Evolutionary conservation across 495 filamentous ascomycete species (phyloP).

Genomic region (Podospora conica): DNA sequence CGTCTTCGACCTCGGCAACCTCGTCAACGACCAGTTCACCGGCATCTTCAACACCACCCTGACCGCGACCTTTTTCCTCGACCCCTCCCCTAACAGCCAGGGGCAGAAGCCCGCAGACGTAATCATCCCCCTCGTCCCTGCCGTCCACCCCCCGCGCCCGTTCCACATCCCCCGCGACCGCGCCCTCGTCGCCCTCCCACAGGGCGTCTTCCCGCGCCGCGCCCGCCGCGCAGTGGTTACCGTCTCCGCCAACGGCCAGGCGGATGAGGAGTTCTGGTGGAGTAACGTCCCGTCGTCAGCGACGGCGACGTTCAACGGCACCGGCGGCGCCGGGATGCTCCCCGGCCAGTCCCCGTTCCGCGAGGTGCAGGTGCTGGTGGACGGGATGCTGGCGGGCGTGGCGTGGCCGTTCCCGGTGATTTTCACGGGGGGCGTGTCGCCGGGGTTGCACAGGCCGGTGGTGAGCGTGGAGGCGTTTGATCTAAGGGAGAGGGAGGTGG

Average conservation of each 20-base stretch:
- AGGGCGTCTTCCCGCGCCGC: conserved; percentile 48
- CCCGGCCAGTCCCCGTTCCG: conserved; percentile 74
- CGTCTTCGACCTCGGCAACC: conserved; percentile 79
- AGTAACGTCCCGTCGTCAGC: conserved; percentile 67
- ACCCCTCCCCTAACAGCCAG: conserved; percentile 30
- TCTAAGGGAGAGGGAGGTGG: conserved; percentile 73
- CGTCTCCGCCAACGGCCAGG: conserved; percentile 72
- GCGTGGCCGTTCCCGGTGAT: conserved; percentile 82
- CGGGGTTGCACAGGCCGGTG: conserved; percentile 76
- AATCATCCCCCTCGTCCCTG: conserved; percentile 65
- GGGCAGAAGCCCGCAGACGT: conserved; percentile 49
- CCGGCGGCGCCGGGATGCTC: conserved; percentile 51
- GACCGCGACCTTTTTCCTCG: conserved; percentile 67
- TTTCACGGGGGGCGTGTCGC: conserved; percentile 82
- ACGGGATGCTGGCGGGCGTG: conserved; percentile 70
- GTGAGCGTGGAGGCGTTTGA: conserved; percentile 84
- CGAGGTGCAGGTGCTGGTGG: conserved; percentile 75
- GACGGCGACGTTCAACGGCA: conserved; percentile 52
- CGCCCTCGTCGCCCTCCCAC: conserved; percentile 49
- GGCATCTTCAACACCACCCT: conserved; percentile 76
- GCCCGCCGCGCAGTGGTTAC: conserved; percentile 66
- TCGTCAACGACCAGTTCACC: conserved; percentile 68
- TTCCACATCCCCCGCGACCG: conserved; percentile 64
- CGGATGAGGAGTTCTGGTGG: conserved; percentile 85
- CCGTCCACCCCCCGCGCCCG: conserved; percentile 46